Evolutionary conservation across 371 early-diverging fungal genomes (phyloP).

Genomic region (Mortierella sp.): DNA sequence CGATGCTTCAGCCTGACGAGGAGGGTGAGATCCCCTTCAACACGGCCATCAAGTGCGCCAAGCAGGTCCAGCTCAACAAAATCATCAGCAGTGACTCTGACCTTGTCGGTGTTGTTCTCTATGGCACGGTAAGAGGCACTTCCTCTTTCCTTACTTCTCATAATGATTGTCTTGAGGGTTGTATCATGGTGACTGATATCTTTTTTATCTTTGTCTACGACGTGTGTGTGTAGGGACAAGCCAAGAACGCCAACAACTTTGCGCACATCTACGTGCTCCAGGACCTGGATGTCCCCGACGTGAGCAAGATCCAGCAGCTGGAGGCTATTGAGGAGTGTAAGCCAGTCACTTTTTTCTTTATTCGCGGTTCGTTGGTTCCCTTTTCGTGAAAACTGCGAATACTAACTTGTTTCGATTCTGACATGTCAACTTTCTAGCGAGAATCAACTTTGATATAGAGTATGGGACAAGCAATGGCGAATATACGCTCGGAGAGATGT

Average conservation of each 20-base stretch:
- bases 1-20: conserved; percentile 66
- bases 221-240: conserved; percentile 15
- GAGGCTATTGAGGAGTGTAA: conserved; percentile 69
- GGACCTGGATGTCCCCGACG: conserved; percentile 73
- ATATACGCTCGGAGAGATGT: conserved; percentile 72
- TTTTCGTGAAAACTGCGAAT: background rate
- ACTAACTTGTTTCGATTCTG: background rate
- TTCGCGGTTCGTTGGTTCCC: background rate
- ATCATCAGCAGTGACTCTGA: conserved; percentile 71
- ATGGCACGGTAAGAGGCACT: conserved; percentile 67
- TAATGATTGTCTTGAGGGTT: background rate
- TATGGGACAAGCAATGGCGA: conserved; percentile 65
- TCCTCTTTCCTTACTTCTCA: too few species aligned
- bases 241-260: conserved; percentile 63
- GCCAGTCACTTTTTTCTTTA: conserved; percentile 8
- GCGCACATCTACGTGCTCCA: conserved; percentile 73
- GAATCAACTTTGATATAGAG: conserved; percentile 58
- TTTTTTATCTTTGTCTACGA: conserved; percentile 3
- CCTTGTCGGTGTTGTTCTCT: conserved; percentile 73
- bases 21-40: conserved; percentile 64
- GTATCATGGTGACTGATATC: background rate
- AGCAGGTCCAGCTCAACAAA: conserved; percentile 65
- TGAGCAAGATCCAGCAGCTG: conserved; percentile 70
- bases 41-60: conserved; percentile 63
- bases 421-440: conserved; percentile 23